These are phyloP conservation scores for Macrolepiota fuliginosa DNA, from an alignment of 768 basidiomycete species.

Conservation along the genomic window DNA sequence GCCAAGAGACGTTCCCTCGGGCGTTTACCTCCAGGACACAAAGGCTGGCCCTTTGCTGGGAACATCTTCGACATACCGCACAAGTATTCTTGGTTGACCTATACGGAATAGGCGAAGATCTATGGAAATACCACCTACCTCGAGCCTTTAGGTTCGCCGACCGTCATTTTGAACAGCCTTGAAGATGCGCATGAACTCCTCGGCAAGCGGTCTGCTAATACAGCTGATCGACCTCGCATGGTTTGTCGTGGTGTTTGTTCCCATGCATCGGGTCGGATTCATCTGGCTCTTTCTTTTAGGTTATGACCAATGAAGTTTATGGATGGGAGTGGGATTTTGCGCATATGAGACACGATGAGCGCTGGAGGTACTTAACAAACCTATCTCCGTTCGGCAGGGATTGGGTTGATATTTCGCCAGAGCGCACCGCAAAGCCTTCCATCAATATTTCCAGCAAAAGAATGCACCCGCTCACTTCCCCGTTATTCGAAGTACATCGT, in stretches of 20 bases:
- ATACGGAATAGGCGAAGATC: slow-evolving; percentile 26
- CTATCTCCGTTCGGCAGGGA: neutral
- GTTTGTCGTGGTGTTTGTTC: slow-evolving; percentile 6
- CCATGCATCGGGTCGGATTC: neutral
- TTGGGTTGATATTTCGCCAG: slow-evolving; percentile 13
- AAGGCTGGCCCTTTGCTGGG: slow-evolving; percentile 29
- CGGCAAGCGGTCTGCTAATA: slow-evolving; percentile 41
- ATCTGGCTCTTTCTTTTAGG: slow-evolving; percentile 12
- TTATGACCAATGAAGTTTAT: slow-evolving; percentile 27
- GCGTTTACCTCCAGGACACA: slow-evolving; percentile 31
- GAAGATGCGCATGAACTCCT: slow-evolving; percentile 39
- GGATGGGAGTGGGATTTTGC: slow-evolving; percentile 30
- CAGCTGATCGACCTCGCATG: slow-evolving; percentile 41
- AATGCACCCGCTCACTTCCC: slow-evolving; percentile 24
- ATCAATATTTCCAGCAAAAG: slow-evolving; percentile 33
- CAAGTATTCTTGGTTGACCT: slow-evolving; percentile 28
- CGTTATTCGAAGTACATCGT: slow-evolving; percentile 20
- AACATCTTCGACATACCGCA: slow-evolving; percentile 27
- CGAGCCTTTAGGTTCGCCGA: slow-evolving; percentile 31
- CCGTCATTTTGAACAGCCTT: slow-evolving; percentile 39
- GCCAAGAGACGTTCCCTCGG: neutral
- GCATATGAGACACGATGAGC: slow-evolving; percentile 27
- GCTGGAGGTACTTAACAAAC: slow-evolving; percentile 21
- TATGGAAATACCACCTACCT: slow-evolving; percentile 30
- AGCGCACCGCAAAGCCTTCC: slow-evolving; percentile 30